A percentile compares a stretch with the other conserved stretches of the same genome.
These are phyloP conservation scores for Paulownia fortunei DNA, from an alignment of 257 asterid genomes.

Conservation along the genomic window DNA sequence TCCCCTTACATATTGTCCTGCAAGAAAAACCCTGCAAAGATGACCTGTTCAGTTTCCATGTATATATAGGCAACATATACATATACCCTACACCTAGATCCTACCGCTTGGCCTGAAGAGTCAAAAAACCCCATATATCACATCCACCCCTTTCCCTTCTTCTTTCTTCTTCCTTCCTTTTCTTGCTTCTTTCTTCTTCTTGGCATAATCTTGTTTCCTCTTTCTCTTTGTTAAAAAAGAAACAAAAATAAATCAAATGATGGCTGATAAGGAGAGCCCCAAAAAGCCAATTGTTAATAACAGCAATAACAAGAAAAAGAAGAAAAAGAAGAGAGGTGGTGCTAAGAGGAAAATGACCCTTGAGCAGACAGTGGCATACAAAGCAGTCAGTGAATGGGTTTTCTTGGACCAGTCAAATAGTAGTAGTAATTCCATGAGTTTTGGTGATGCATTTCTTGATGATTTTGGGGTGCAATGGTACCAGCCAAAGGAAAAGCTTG, in stretches of 20 bases:
- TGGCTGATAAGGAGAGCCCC: slow-evolving; percentile 64
- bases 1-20: slow-evolving; percentile 5
- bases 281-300: slow-evolving; percentile 39
- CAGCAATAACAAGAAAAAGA: slow-evolving; percentile 51
- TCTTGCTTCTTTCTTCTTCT: slow-evolving; percentile 3
- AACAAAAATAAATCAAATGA: slow-evolving; percentile 32
- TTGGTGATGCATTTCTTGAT: slow-evolving; percentile 46
- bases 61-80: not conserved
- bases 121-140: slow-evolving; percentile 8
- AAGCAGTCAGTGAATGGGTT: slow-evolving; percentile 88
- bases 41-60: slow-evolving; percentile 37
- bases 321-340: slow-evolving; percentile 96
- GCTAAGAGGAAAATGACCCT: slow-evolving; percentile 80
- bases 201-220: not conserved
- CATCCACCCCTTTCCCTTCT: not conserved
- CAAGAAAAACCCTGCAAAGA: slow-evolving; percentile 40
- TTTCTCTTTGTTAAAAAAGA: not conserved
- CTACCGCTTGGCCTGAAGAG: slow-evolving; percentile 32
- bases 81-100: slow-evolving; percentile 37
- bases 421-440: slow-evolving; percentile 21
- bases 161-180: not conserved
- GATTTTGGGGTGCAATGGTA: slow-evolving; percentile 81
- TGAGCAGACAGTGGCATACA: slow-evolving; percentile 88
- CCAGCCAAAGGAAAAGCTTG: slow-evolving; percentile 78
- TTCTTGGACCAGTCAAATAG: slow-evolving; percentile 60